phyloP scores from a whole-genome alignment of 208 protist genomes.

The Trypanosoma theileri region DNA sequence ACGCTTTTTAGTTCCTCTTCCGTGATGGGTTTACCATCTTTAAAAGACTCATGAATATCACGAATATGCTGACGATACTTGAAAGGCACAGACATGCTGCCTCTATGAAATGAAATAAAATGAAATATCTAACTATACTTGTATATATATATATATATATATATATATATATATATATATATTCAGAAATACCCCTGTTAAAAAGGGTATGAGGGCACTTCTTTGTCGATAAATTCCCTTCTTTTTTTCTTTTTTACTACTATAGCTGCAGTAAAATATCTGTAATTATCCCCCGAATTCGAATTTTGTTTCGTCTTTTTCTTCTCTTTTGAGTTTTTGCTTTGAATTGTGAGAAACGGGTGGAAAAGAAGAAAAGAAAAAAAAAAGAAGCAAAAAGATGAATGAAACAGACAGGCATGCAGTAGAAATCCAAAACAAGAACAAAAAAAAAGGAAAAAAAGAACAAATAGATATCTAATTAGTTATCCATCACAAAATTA shows the following conservation, averaged over 20 bases:
- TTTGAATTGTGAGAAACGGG: too few relatives aligned
- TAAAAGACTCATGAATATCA: conserved; percentile 25
- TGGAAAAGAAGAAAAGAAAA: too few relatives aligned
- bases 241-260: neutral
- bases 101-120: neutral
- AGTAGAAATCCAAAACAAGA: too few relatives aligned
- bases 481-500: too few relatives aligned
- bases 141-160: conserved; percentile 19
- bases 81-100: conserved; percentile 31
- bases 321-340: too few relatives aligned
- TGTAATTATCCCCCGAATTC: neutral
- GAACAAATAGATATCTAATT: too few relatives aligned
- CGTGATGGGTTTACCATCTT: conserved; percentile 17
- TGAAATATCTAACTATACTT: conserved; percentile 2
- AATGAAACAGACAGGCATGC: too few relatives aligned
- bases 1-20: conserved; percentile 17
- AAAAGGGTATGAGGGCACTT: too few relatives aligned
- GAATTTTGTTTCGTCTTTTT: too few relatives aligned
- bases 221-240: neutral
- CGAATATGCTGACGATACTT: conserved; percentile 27
- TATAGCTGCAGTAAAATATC: neutral
- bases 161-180: neutral
- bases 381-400: too few relatives aligned
- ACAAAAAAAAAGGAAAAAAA: too few relatives aligned
- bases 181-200: neutral